These are phyloP conservation scores for Vigna unguiculata DNA, from an alignment of 306 rosid species.

Conservation along the genomic window DNA sequence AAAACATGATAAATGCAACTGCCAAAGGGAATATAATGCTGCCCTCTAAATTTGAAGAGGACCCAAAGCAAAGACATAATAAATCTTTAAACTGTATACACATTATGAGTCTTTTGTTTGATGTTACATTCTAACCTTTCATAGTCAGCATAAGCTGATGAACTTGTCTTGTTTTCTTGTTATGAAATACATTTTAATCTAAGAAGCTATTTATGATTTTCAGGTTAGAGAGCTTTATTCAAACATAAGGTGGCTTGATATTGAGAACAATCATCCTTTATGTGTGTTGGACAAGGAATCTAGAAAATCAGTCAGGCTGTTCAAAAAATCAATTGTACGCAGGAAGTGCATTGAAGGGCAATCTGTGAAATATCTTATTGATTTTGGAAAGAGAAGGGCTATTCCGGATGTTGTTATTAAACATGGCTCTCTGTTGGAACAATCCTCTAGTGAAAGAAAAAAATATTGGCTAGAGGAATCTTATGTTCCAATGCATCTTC, in stretches of 20 bases:
- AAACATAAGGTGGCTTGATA: constrained; percentile 85
- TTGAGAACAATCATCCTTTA: constrained; percentile 80
- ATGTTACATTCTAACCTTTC: constrained; percentile 14
- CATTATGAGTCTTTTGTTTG: constrained; percentile 31
- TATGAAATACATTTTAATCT: constrained; percentile 42
- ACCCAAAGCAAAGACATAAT: constrained; percentile 8
- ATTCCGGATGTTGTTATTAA: constrained; percentile 72
- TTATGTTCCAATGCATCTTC: constrained; percentile 84
- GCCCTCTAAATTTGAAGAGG: constrained; percentile 23
- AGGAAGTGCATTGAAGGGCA: constrained; percentile 77
- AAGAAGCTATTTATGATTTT: constrained; percentile 42
- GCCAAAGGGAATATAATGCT: constrained; percentile 9
- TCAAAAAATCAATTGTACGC: constrained; percentile 92
- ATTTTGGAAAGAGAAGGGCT: constrained; percentile 96
- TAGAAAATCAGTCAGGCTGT: constrained; percentile 78
- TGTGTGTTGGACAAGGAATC: constrained; percentile 79
- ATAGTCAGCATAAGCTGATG: constrained; percentile 33
- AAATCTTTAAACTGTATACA: constrained; percentile 6
- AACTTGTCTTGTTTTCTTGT: constrained; percentile 23
- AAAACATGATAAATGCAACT: too few species aligned
- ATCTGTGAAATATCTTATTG: constrained; percentile 80
- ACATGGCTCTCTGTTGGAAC: constrained; percentile 73
- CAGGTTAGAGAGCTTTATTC: constrained; percentile 96
- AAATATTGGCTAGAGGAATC: constrained; percentile 89
- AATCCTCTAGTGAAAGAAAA: constrained; percentile 78